Base-by-base conservation (phyloP, 2,329 filamentous ascomycete species). In the Knufia petricola region DNA sequence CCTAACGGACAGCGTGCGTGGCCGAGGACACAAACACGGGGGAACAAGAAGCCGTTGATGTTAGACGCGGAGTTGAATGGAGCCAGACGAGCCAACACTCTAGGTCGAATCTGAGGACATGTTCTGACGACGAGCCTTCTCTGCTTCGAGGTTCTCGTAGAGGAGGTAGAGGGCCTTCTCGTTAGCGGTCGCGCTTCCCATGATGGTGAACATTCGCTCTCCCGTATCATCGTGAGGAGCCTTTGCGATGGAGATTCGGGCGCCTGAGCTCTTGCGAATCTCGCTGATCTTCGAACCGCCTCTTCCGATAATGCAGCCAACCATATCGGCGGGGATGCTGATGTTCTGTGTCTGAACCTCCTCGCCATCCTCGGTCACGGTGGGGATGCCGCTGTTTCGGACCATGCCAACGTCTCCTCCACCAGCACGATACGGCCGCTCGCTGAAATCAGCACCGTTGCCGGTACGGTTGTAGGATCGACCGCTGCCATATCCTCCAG, bases 181-280 rank as follows among this genome's bases (percentile, higher is more conserved):
- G 62, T 98, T 98, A 56, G 88, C 87, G 70, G 84, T 84, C 52
- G 87, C 83, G 52, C 86, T 94, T 58, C 92, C 92, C 78, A 94
- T 95, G 66, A 98, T 98, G 63, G 92, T 98, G 73, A 98, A 98
- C 92, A 98, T 98, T 62, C 92, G 84, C 77, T 98, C 92, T 58
- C 92, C 92, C 52, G 87, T 94, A 59, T 96, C 92, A 60, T 98
- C 92, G 63, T 98, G 92, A 49, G 92, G 87, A 40, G 89, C 82
- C 76, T 95, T 96, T 60, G 90, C 90, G 67, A 96, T 96, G 39
- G 89, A 95, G 70, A 98, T 98, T 62, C 90, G 85, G 53, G 92
- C 92, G 52, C 89, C 89, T 48, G 92, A 98, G 54, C 84, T 89
- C 75, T 95, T 94, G 68, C 92, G 85, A 61, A 98, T 98, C 72